Base-by-base conservation (phyloP, 2,329 filamentous ascomycete species). In the Talaromyces sp. region DNA sequence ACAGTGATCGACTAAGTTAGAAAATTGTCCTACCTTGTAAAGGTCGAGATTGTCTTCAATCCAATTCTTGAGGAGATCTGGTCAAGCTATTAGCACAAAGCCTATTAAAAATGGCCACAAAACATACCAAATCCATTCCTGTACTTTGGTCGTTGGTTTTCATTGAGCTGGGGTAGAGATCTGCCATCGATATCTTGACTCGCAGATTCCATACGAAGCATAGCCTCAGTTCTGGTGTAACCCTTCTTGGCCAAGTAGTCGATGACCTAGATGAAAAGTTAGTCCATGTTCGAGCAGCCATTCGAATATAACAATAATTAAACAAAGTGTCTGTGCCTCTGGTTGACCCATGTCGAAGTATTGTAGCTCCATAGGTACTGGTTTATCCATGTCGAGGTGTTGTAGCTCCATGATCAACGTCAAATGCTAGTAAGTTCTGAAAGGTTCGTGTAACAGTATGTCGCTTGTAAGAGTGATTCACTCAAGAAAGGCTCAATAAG, bases 161-260 rank as follows among this genome's bases (percentile, higher is more conserved):
- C 90, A 19, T 87, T 86, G 10, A 83, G 77, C 59, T 80, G 79
- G 58, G 88, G 84, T 38, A 94, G 85, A 1, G 92, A 91, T 66
- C 90, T 87, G 8, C 93, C 93, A 75, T 93, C 91, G 25, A 89
- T 85, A 65, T 94, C 91, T 49, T 95, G 85, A 70, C 93, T 89
- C 27, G 91, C 89, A 1, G 93, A 96, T 78, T 99, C 95, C 77
- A 92, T 90, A 51, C 95, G 88, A 62, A 99, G 91, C 75, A 95
- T 91, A 22, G 94, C 91, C 78, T 99, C 95, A 0, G 95, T 98
- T 27, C 91, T 86, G 63, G 89, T 93, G 78, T 97, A 99, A 0
- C 95, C 95, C 70, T 97, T 93, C 77, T 99, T 99, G 2, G 93
- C 87, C 0, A 99, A 84, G 77, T 99, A 99, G 72, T 99, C 95